Percentiles rank a stretch among this genome's conserved stretches.
phyloP scores from a whole-genome alignment of 2,329 filamentous ascomycete genomes.

The Hysterium pulicare region DNA sequence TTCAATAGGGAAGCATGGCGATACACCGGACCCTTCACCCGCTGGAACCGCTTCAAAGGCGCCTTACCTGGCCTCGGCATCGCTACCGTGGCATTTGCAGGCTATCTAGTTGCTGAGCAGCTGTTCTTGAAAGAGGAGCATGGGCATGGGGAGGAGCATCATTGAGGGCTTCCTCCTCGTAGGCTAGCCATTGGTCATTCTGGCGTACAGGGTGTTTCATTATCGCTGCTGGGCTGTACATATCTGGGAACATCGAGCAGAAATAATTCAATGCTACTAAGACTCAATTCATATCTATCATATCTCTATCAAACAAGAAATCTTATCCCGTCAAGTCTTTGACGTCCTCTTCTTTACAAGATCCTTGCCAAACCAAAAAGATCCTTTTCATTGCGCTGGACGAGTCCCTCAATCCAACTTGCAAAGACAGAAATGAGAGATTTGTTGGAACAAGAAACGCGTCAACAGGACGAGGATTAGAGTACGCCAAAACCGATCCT shows the following conservation, averaged over 20 bases:
- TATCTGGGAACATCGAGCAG: too few relatives aligned
- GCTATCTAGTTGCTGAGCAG: constrained; percentile 87
- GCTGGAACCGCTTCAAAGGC: constrained; percentile 83
- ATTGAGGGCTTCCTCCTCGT: constrained; percentile 4
- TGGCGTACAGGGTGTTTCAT: background rate
- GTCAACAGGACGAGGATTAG: too few relatives aligned
- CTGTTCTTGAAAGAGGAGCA: constrained; percentile 71
- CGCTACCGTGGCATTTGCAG: constrained; percentile 84
- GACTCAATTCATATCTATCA: constrained; percentile 6
- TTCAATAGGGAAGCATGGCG: constrained; percentile 82
- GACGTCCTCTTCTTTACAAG: too few relatives aligned
- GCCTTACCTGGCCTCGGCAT: constrained; percentile 89
- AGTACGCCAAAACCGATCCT: too few relatives aligned
- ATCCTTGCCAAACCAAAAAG: too few relatives aligned
- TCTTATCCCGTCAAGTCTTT: too few relatives aligned
- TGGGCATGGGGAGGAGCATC: constrained; percentile 22
- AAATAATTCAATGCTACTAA: background rate
- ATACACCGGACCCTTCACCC: constrained; percentile 83
- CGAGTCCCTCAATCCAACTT: too few relatives aligned
- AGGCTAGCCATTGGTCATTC: background rate
- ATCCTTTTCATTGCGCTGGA: too few relatives aligned
- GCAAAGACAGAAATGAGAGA: too few relatives aligned
- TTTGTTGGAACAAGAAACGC: too few relatives aligned
- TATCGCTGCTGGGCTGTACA: background rate
- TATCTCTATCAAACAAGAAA: constrained; percentile 1